phyloP scores from a whole-genome alignment of 768 basidiomycete species.

The Agrocybe pediades region DNA sequence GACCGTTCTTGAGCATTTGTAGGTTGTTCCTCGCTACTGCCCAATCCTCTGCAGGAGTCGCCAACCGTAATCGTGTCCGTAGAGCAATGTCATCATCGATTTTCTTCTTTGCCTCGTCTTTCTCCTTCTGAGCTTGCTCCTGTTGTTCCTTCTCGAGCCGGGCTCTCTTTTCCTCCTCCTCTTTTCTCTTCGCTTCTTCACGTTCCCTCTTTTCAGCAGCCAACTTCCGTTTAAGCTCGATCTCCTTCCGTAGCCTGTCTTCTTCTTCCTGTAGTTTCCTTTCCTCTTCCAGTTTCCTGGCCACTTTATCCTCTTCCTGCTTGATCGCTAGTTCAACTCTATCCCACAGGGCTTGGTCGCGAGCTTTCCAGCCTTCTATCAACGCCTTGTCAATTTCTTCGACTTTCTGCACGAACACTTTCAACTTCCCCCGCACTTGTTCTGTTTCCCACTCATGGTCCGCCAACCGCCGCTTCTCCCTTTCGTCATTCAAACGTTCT shows the following conservation, averaged over 20 bases:
- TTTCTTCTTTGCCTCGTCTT: constrained; percentile 33
- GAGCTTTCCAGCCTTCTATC: constrained; percentile 48
- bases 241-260: constrained; percentile 47
- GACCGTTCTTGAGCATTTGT: constrained; percentile 64
- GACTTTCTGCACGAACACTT: constrained; percentile 41
- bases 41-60: constrained; percentile 69
- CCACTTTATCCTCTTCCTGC: constrained; percentile 61
- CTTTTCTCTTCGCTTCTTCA: constrained; percentile 49
- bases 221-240: constrained; percentile 42
- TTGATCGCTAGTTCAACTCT: constrained; percentile 66
- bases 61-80: constrained; percentile 46
- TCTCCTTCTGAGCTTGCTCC: constrained; percentile 35
- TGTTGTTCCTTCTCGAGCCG: constrained; percentile 38
- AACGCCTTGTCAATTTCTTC: constrained; percentile 48
- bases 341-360: constrained; percentile 55
- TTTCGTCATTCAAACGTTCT: constrained; percentile 38
- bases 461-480: constrained; percentile 35
- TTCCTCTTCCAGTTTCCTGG: constrained; percentile 56
- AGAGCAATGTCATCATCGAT: constrained; percentile 40
- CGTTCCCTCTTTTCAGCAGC: constrained; percentile 43
- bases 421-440: constrained; percentile 46
- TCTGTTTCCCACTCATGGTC: constrained; percentile 50
- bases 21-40: constrained; percentile 51
- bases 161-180: constrained; percentile 41
- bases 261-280: constrained; percentile 49